Evolutionary conservation across 2,329 filamentous ascomycete species (phyloP).

Genomic region (Fusarium foetens): DNA sequence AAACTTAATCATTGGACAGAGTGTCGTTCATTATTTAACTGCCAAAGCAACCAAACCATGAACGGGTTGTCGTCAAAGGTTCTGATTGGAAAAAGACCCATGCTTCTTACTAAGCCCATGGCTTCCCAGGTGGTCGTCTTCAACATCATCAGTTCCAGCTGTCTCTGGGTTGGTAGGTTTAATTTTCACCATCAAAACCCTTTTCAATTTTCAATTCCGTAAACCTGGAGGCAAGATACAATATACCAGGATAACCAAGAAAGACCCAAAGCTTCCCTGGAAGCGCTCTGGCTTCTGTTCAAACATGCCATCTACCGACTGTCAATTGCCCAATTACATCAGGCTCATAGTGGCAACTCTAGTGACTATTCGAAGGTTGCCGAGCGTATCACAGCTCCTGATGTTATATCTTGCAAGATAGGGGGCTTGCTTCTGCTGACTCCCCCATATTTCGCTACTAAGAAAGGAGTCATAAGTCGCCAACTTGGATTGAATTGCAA

Average conservation of each 20-base stretch:
- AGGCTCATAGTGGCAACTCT: background rate
- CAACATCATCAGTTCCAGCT: conserved; percentile 2
- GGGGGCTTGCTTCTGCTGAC: background rate
- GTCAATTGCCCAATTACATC: background rate
- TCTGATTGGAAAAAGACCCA: conserved; percentile 8
- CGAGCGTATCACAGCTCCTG: background rate
- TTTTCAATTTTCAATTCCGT: background rate
- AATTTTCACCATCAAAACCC: background rate
- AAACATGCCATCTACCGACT: background rate
- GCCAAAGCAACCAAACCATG: background rate
- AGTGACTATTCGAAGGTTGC: background rate
- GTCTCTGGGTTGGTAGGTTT: background rate
- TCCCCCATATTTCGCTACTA: background rate
- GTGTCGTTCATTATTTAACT: conserved; percentile 6
- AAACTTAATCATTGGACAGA: conserved; percentile 3
- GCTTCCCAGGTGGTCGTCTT: background rate
- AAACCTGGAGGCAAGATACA: too few relatives aligned
- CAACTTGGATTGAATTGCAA: conserved; percentile 1
- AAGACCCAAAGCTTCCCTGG: background rate
- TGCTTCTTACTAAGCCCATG: background rate
- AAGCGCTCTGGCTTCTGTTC: background rate
- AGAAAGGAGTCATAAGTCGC: background rate
- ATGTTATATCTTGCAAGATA: background rate
- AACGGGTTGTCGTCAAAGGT: background rate
- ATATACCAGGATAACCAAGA: background rate